Evolutionary conservation across 495 filamentous ascomycete genomes (phyloP).

Genomic region (Collariella sp.): DNA sequence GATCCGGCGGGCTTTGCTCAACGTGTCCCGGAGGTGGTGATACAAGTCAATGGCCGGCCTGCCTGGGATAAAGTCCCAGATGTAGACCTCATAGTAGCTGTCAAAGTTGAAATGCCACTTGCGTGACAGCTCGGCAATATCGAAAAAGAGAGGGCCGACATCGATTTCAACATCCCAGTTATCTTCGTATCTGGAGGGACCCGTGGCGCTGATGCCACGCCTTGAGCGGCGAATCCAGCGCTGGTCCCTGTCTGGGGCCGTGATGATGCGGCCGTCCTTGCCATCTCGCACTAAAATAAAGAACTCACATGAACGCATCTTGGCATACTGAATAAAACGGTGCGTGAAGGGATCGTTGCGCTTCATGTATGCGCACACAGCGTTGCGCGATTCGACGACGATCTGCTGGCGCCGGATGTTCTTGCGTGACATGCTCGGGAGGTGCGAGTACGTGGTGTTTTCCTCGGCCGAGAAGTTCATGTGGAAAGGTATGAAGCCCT

Average conservation of each 20-base stretch:
- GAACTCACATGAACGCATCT: conserved; percentile 35
- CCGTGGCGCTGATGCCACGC: conserved; percentile 19
- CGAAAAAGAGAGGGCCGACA: conserved; percentile 35
- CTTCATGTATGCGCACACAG: conserved; percentile 44
- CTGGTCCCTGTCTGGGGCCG: conserved; percentile 34
- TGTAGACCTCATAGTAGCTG: conserved; percentile 44
- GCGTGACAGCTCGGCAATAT: conserved; percentile 20
- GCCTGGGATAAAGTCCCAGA: conserved; percentile 42
- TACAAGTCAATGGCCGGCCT: conserved; percentile 8
- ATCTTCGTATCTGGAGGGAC: not conserved
- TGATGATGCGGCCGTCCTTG: conserved; percentile 39
- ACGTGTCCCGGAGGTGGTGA: conserved; percentile 2
- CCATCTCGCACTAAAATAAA: conserved; percentile 41
- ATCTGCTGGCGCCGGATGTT: conserved; percentile 28
- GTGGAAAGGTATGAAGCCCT: conserved; percentile 42
- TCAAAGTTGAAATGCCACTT: conserved; percentile 39
- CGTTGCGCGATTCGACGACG: conserved; percentile 39
- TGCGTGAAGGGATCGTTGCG: conserved; percentile 41
- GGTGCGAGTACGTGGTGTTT: conserved; percentile 19
- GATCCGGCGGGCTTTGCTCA: conserved; percentile 30
- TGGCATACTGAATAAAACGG: conserved; percentile 43
- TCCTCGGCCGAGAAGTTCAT: conserved; percentile 27
- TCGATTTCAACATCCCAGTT: conserved; percentile 31
- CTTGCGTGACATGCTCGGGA: conserved; percentile 18
- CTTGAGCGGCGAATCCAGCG: conserved; percentile 41